Percentiles rank a stretch among this genome's conserved stretches.
Evolutionary conservation across 2,329 filamentous ascomycete species (phyloP).

Genomic region (Leptographium wingfieldii): DNA sequence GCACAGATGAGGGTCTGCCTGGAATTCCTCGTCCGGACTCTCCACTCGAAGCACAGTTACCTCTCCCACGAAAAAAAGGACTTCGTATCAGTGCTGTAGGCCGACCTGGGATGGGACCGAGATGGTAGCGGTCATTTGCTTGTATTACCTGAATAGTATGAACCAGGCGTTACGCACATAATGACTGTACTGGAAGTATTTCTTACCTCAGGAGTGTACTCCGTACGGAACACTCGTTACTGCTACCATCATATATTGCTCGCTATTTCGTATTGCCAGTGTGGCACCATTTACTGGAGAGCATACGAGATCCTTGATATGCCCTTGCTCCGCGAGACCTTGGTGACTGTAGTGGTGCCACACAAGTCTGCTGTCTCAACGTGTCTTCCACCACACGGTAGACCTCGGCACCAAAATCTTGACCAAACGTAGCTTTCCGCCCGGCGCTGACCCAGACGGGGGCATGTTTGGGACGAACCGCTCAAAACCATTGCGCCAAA

Average conservation of each 20-base stretch:
- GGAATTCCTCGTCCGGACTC: conserved; percentile 21
- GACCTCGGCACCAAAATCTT: conserved; percentile 52
- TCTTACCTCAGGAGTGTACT: not conserved
- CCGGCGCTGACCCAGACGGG: conserved; percentile 20
- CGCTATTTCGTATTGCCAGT: too few species aligned
- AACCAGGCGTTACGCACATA: not conserved
- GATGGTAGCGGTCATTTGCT: conserved; percentile 14
- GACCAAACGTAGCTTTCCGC: conserved; percentile 51
- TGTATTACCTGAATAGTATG: not conserved
- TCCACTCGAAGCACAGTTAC: conserved; percentile 13
- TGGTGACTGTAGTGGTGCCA: conserved; percentile 51
- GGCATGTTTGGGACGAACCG: conserved; percentile 39
- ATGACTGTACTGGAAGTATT: not conserved
- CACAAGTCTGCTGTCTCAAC: conserved; percentile 46
- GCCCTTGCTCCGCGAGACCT: conserved; percentile 53
- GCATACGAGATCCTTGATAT: conserved; percentile 43
- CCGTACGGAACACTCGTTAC: not conserved
- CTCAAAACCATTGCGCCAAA: conserved; percentile 38
- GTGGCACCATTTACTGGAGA: conserved; percentile 1
- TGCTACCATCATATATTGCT: not conserved
- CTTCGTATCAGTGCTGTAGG: conserved; percentile 25
- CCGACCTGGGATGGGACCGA: conserved; percentile 13
- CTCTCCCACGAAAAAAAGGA: conserved; percentile 20
- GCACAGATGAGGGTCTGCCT: not conserved
- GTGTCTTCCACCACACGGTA: conserved; percentile 68